Evolutionary conservation across 2,329 filamentous ascomycete genomes (phyloP), one percentile per base, ranked within the genome.

Genomic region (Fusarium subglutinans): DNA sequence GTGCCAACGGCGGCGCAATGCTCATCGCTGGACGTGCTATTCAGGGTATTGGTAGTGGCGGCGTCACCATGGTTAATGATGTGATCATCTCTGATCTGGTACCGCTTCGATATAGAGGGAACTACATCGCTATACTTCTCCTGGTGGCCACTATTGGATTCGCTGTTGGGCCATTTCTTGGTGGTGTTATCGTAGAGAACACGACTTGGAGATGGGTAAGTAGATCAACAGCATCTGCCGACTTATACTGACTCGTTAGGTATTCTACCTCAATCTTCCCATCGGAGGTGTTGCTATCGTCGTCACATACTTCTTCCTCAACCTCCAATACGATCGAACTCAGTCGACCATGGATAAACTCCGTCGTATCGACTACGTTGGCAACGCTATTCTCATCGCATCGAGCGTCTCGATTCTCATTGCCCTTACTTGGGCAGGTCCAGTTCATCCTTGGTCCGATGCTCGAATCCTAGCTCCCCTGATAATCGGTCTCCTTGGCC

Each of bases 221-320:
- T 38, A 14, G 3, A 24, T 18, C 17, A 4, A 8, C 8, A 6
- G 20, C 4, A 6, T 26, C 8, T 40, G 20, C 5, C 2, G 41
- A 15, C 5, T 24, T 26, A 1, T 6, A 15, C 56, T 70, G 3
- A 69, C 53, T 47, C 30, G 8, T 6, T 22, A 78, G 81, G 76
- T 84, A 18, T 88, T 89, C 60, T 86, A 83, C 60, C 74, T 86
- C 24, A 85, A 85, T 65, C 73, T 86, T 7, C 85, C 84, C 28
- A 77, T 84, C 48, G 79, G 82, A 47, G 82, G 81, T 41, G 37
- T 79, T 18, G 72, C 79, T 3, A 75, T 85, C 8, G 26, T 79
- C 5, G 66, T 81, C 22, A 69, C 81, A 8, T 66, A 82, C 41
- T 28, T 84, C 41, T 82, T 84, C 60, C 76, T 89, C 2, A 81